Evolutionary conservation across 148 eudicot species (phyloP).

Genomic region (Pharnaceum exiguum): DNA sequence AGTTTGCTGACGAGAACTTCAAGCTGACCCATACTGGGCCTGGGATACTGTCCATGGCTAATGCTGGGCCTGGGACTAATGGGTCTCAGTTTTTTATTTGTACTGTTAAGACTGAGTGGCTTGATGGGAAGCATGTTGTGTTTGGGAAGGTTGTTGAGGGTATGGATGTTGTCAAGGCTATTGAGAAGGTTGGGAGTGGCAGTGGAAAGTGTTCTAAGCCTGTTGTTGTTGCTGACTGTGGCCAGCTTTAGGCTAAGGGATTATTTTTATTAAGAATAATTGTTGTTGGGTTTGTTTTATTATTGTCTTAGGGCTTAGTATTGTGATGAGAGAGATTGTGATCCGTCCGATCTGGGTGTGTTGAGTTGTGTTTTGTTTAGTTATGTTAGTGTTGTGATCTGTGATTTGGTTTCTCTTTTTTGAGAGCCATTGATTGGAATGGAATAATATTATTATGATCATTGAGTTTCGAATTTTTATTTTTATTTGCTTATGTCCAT

Average conservation of each 20-base stretch:
- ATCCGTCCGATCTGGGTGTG: too few species aligned
- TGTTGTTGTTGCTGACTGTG: constrained; percentile 40
- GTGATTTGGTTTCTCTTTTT: too few species aligned
- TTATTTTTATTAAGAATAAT: too few species aligned
- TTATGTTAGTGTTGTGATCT: too few species aligned
- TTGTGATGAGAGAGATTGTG: too few species aligned
- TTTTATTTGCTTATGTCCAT: too few species aligned
- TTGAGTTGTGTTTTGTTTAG: too few species aligned
- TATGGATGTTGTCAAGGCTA: constrained; percentile 40
- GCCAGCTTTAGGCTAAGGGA: constrained; percentile 34
- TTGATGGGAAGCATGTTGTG: constrained; percentile 54
- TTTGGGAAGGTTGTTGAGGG: constrained; percentile 60
- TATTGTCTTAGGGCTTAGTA: too few species aligned
- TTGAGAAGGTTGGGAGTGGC: constrained; percentile 49
- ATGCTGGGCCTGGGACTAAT: constrained; percentile 49
- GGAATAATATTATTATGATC: too few species aligned
- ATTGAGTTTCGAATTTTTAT: too few species aligned
- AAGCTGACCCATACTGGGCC: constrained; percentile 59
- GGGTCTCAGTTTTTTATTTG: constrained; percentile 67
- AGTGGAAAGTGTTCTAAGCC: constrained; percentile 32
- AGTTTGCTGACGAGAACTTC: constrained; percentile 63
- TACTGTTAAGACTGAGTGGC: constrained; percentile 55
- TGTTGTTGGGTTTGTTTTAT: too few species aligned
- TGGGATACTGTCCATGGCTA: constrained; percentile 58
- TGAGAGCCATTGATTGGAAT: too few species aligned